phyloP scores from a whole-genome alignment of 2,329 filamentous ascomycete species.

The Fonsecaea multimorphosa region DNA sequence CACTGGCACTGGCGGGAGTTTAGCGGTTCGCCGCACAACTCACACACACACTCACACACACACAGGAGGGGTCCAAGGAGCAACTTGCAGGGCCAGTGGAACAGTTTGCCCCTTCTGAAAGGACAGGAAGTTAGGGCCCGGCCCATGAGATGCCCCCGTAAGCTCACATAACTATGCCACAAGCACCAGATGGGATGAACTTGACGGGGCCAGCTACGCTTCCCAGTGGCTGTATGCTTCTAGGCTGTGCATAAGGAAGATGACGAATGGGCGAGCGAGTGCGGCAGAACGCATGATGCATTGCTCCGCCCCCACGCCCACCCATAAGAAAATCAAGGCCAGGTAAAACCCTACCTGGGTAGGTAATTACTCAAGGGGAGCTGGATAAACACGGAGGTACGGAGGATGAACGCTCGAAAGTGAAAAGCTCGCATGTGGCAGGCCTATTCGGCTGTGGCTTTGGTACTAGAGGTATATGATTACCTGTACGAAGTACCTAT shows the following conservation, averaged over 20 bases:
- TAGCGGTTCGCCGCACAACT: constrained; percentile 14
- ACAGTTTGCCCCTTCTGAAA: constrained; percentile 3
- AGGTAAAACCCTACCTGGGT: not conserved
- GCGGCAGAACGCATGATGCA: constrained; percentile 12
- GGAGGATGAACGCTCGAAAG: too few relatives aligned
- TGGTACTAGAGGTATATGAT: not conserved
- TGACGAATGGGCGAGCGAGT: constrained; percentile 20
- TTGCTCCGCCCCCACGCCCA: constrained; percentile 16
- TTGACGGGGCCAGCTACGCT: constrained; percentile 11
- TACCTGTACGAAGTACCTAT: not conserved
- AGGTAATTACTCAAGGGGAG: too few relatives aligned
- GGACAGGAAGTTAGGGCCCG: constrained; percentile 10
- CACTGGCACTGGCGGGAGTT: constrained; percentile 3
- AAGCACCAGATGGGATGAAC: constrained; percentile 14
- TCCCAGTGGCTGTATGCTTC: constrained; percentile 15
- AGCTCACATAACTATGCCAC: constrained; percentile 20
- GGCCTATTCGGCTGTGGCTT: not conserved
- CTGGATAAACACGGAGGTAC: too few relatives aligned
- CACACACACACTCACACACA: not conserved
- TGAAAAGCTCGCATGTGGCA: too few relatives aligned
- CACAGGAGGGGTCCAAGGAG: constrained; percentile 12
- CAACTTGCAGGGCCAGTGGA: not conserved
- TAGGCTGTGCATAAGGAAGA: constrained; percentile 29
- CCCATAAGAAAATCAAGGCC: constrained; percentile 16
- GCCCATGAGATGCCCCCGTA: constrained; percentile 21